Percentiles rank a stretch among this genome's conserved stretches.
These are phyloP conservation scores for Kodamaea ohmeri DNA, from an alignment of 1,139 yeast species.

Conservation along the genomic window DNA sequence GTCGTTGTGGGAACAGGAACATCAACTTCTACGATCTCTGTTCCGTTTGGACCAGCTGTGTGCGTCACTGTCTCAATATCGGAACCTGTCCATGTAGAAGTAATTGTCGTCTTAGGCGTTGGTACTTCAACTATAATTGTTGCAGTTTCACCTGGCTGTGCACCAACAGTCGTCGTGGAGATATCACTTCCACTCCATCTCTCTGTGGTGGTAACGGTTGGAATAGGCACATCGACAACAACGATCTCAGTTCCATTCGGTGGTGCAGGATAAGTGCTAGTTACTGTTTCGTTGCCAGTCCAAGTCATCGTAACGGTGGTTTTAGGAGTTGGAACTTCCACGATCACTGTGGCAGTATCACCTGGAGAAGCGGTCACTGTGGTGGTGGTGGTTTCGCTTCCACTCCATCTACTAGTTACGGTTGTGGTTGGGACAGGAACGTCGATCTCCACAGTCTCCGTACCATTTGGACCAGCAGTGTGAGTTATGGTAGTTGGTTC, in stretches of 20 bases:
- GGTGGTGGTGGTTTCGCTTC: constrained; percentile 8
- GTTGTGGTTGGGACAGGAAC: constrained; percentile 12
- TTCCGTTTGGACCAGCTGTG: neutral
- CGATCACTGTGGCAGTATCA: constrained; percentile 12
- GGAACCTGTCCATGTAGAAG: constrained; percentile 5
- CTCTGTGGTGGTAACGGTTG: constrained; percentile 13
- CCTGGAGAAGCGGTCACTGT: constrained; percentile 12
- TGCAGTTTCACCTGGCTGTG: constrained; percentile 17
- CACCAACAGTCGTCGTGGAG: constrained; percentile 3
- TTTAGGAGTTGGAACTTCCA: constrained; percentile 14
- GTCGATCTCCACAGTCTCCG: neutral
- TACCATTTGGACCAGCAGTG: neutral
- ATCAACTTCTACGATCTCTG: neutral
- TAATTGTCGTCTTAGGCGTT: constrained; percentile 14
- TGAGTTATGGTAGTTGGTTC: neutral
- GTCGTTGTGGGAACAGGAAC: neutral
- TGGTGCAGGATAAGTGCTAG: constrained; percentile 12
- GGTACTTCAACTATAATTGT: constrained; percentile 18
- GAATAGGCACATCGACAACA: constrained; percentile 16
- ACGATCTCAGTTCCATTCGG: constrained; percentile 15
- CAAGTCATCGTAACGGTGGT: constrained; percentile 14
- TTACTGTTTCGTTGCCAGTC: constrained; percentile 12
- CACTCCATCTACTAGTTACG: constrained; percentile 11
- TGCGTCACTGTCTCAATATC: neutral
- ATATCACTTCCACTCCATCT: constrained; percentile 12